Base-by-base conservation (phyloP, 495 filamentous ascomycete genomes). In the Astrothelium macrocarpum region DNA sequence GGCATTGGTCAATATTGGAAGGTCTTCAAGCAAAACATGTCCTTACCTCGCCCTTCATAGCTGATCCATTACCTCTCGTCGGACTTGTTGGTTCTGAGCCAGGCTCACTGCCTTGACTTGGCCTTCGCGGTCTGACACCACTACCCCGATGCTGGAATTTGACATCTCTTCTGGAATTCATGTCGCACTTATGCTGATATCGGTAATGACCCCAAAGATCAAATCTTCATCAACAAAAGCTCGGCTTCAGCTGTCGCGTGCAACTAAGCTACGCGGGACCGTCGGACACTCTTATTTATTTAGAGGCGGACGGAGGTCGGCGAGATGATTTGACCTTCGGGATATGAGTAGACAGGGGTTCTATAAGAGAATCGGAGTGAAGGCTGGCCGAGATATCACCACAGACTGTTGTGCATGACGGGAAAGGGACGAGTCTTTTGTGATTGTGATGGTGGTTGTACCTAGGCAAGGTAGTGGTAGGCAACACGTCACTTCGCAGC, bases 141-240 rank as follows among this genome's bases (percentile, higher is more conserved):
- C 71, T 74, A 46, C 77, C 77, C 60, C 85, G 80, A 72, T 89
- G 85, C 66, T 85, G 84, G 76, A 96, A 96, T 72, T 90, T 87
- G 70, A 96, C 90, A 75, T 86, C 87, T 70, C 90, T 84, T 72
- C 88, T 87, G 65, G 87, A 81, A 79, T 86, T 88, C 66, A 85
- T 81, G 87, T 89, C n/a, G n/a, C n/a, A n/a, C n/a, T n/a, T n/a
- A n/a, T n/a, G n/a, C n/a, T n/a, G n/a, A n/a, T n/a, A n/a, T n/a
- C n/a, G n/a, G n/a, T n/a, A n/a, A n/a, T n/a, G n/a, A n/a, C n/a
- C n/a, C n/a, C n/a, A n/a, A n/a, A n/a, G n/a, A n/a, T n/a, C n/a
- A n/a, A n/a, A n/a, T n/a, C n/a, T n/a, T n/a, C n/a, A n/a, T n/a
- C n/a, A n/a, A n/a, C n/a, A n/a, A n/a, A n/a, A n/a, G n/a, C n/a